Base-by-base conservation (phyloP, 306 rosid species). In the Acacia acuminata region DNA sequence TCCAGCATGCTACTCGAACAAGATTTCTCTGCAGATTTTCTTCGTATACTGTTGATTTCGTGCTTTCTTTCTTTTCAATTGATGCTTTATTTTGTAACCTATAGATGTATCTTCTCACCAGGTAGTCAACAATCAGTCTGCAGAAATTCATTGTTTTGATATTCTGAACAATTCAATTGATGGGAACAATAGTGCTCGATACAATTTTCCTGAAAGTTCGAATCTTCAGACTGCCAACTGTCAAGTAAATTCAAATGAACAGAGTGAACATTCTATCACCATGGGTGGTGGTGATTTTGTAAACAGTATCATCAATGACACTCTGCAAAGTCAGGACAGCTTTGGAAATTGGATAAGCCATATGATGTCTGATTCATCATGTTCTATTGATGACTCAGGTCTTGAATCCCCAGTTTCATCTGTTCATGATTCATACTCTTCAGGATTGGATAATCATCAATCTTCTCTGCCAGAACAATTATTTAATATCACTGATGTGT, bases 311-410 rank as follows among this genome's bases (percentile, higher is more conserved):
- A 87, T 77, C 71, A 81, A 83, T 84, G 88, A 76, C 27, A 85
- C 87, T 81, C 86, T 96, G 91, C 91, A 86, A 73, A 90, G 92
- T 79, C 97, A 92, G 93, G 94, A 88, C 84, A 96, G 97, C 86
- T 94, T 96, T 80, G 97, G 97, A 84, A 90, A 86, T 87, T 96
- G 98, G 97, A 84, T 92, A 79, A 89, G 83, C 75, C 51, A 87
- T 58, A 81, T 96, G 12, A 82, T 91, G 78, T 80, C 83, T 20
- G 94, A 90, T 61, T 87, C 96, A 70, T 81, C 94, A 2, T 87
- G 88, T 78, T 89, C 97, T 73, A 84, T 69, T 45, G 89, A 87
- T 72, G 92, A 85, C 71, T 81, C 91, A 44, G 86, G 77, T 71
- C 82, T 79, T 40, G 96, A 86, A 81, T 85, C 97, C 73, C 81